Percentiles rank a stretch among this genome's conserved stretches.
Evolutionary conservation across 768 basidiomycete species (phyloP).

Genomic region (Suillus sp.): DNA sequence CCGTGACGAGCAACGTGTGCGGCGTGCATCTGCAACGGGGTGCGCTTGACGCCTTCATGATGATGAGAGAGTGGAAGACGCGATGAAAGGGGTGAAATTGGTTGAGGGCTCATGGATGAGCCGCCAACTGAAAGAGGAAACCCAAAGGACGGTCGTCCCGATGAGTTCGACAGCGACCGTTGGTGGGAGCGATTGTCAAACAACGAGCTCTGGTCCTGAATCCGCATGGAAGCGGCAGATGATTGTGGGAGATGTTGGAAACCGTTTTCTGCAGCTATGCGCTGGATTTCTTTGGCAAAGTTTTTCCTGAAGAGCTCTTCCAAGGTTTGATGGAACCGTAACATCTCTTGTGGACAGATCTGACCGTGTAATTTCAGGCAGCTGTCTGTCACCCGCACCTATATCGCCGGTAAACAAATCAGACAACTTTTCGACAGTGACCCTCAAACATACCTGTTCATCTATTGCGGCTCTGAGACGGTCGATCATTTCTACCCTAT

Average conservation of each 20-base stretch:
- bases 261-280: slow-evolving; percentile 60
- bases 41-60: slow-evolving; percentile 49
- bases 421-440: background rate
- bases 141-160: slow-evolving; percentile 46
- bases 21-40: slow-evolving; percentile 77
- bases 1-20: slow-evolving; percentile 83
- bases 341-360: slow-evolving; percentile 84
- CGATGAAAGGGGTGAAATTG: slow-evolving; percentile 43
- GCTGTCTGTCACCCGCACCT: slow-evolving; percentile 81
- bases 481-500: slow-evolving; percentile 69
- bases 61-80: slow-evolving; percentile 14
- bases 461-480: slow-evolving; percentile 76
- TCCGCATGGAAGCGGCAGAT: slow-evolving; percentile 35
- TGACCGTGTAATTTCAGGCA: slow-evolving; percentile 83
- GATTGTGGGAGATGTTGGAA: slow-evolving; percentile 51
- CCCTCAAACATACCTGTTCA: slow-evolving; percentile 60
- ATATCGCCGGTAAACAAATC: slow-evolving; percentile 12
- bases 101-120: slow-evolving; percentile 46
- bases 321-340: slow-evolving; percentile 90
- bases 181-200: slow-evolving; percentile 51
- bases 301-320: slow-evolving; percentile 85
- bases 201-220: slow-evolving; percentile 48
- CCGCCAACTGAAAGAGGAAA: slow-evolving; percentile 56
- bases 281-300: slow-evolving; percentile 79
- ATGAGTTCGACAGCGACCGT: slow-evolving; percentile 48